A percentile compares a stretch with the other conserved stretches of the same genome.
Conservation (phyloP, 2,329 filamentous ascomycete species). For the Tolypocladium nubicola region DNA sequence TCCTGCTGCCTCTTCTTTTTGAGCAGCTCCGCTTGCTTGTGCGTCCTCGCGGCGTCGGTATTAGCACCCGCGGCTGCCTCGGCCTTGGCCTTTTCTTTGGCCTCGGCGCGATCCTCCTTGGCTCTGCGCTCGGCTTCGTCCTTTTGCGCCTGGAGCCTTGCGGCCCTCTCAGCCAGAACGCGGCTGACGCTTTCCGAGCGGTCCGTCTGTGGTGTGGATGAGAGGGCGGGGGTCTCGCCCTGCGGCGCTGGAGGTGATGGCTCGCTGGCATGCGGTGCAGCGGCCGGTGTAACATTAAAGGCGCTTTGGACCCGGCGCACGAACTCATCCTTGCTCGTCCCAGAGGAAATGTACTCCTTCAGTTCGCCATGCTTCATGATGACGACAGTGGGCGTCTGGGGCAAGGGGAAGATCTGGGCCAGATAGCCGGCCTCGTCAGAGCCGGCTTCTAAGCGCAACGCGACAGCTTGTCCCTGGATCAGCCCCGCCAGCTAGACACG, state of each 20-base stretch:
- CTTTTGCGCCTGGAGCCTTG: slow-evolving; percentile 30
- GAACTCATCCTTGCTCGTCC: slow-evolving; percentile 56
- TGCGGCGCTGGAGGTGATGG: slow-evolving; percentile 5
- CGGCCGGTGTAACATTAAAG: slow-evolving; percentile 15
- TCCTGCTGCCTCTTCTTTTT: slow-evolving; percentile 56
- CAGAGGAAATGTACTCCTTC: slow-evolving; percentile 63
- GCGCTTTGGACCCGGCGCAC: slow-evolving; percentile 28
- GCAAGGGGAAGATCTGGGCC: slow-evolving; percentile 72
- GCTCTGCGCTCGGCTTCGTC: slow-evolving; percentile 33
- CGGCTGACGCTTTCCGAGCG: slow-evolving; percentile 22
- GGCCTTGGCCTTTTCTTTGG: slow-evolving; percentile 34
- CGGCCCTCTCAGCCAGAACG: slow-evolving; percentile 40
- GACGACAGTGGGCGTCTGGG: slow-evolving; percentile 66
- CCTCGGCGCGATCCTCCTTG: slow-evolving; percentile 38
- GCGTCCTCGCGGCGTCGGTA: slow-evolving; percentile 20
- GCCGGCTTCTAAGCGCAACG: slow-evolving; percentile 59
- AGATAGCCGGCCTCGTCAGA: slow-evolving; percentile 76
- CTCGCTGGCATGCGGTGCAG: slow-evolving; percentile 5
- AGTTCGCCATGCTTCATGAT: slow-evolving; percentile 71
- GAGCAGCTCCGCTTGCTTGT: slow-evolving; percentile 41
- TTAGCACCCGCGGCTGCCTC: slow-evolving; percentile 24
- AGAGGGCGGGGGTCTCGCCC: slow-evolving; percentile 6
- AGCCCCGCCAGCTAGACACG: slow-evolving; percentile 38
- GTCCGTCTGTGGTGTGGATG: slow-evolving; percentile 11
- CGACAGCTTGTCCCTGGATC: slow-evolving; percentile 53